Base-by-base conservation (phyloP, 2,329 filamentous ascomycete species). In the Hymenoscyphus scutula region DNA sequence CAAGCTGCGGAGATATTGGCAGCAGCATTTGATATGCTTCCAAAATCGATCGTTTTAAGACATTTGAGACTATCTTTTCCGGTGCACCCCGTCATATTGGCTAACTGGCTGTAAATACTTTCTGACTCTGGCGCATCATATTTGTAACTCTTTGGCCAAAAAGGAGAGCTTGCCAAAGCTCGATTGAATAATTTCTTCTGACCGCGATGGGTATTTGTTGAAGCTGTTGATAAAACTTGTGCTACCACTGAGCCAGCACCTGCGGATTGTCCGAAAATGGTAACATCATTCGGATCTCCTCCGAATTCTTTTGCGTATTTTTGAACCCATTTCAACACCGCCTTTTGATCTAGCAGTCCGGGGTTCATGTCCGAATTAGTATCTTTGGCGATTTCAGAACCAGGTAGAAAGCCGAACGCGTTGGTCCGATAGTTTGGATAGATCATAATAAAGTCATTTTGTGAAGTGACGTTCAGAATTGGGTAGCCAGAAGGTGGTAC, bases 351-450 rank as follows among this genome's bases (percentile, higher is more conserved):
- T 60, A 78, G 74, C 0, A 84, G 71, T 2, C 77, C 82, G 10
- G 77, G 78, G 68, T 84, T 84, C 2, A 78, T 61, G 19, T 78
- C 81, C 41, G 86, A 76, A 32, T 82, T 70, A 0, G 82, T 84
- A 41, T 80, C 80, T 23, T 78, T 79, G 8, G 79, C 77, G 15
- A 85, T 79, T 60, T 83, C 68, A 10, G 74, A 73, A 0, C 84
- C 86, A 10, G 84, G 81, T 30, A 91, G 74, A 74, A 94, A 92
- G 0, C 90, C 90, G 70, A 91, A 78, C 1, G 84, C 82, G 7
- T 86, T 85, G 32, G 90, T 81, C 4, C 89, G 81, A 72, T 90
- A 86, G 74, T 84, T 84, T 69, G 87, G 81, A 72, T 80, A 83
- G 51, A 88, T 80, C 59, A 79, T 83, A 25, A 89, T 76, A 59